Evolutionary conservation across 768 basidiomycete species (phyloP), one percentile per base, ranked within the genome.

Genomic region (Galerina marginata): DNA sequence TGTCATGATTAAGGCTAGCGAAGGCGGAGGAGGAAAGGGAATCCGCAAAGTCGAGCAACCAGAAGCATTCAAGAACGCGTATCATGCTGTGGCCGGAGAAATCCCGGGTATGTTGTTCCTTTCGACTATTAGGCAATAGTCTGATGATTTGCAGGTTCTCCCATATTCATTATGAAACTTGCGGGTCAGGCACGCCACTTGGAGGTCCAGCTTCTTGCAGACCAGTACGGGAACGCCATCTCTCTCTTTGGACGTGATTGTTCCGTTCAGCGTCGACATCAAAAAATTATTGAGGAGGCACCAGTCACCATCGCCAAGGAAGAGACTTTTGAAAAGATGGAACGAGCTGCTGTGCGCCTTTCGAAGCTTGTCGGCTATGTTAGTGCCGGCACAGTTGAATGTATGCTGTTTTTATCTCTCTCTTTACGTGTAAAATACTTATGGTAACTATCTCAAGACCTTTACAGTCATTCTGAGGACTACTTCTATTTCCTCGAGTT

Each of bases 161-260:
- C 97, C 52, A 95, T 99, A 67, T 99, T 99, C 78, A 92, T 99
- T 79, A 99, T 99, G 97, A 99, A 99, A 81, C 90, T 99, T 58
- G 97, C 97, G 38, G 95, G 96, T 10, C 91, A 94, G 67, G 97
- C 97, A 46, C 92, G 97, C 64, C 97, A 99, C 77, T 80, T 99
- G 68, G 97, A 99, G 76, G 97, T 99, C 29, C 97, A 99, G 75
- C 86, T 99, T 39, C 87, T 99, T 39, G 97, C 97, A 49, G 97
- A 99, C 78, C 97, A 99, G 75, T 99, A 99, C 73, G 97, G 97
- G 58, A 96, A 97, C 74, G 97, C 97, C 29, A 99, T 99, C 68
- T 99, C 97, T 44, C 83, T 99, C 56, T 99, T 99, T 71, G 97
- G 97, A 69, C 96, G 97, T 69, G 97, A 99, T 74, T 99, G 97